Conservation (phyloP, 805 yeast genomes). For the Yarrowia hollandica region DNA sequence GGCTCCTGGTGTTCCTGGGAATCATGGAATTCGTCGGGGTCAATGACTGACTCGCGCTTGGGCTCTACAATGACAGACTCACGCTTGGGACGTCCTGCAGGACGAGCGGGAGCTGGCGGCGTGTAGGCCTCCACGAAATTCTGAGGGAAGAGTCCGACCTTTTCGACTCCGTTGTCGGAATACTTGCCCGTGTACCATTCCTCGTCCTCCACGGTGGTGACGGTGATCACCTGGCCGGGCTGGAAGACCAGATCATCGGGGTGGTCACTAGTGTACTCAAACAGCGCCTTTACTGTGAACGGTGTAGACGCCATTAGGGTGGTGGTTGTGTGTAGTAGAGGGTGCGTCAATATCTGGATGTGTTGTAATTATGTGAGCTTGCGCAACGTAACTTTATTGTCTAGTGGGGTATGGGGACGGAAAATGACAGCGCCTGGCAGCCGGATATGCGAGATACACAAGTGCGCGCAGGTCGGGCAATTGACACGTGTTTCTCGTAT, state of each 20-base stretch:
- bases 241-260: constrained; percentile 80
- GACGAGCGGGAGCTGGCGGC: constrained; percentile 27
- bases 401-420: constrained; percentile 8
- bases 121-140: constrained; percentile 60
- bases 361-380: constrained; percentile 24
- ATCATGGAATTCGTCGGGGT: constrained; percentile 21
- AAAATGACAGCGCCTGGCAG: too few species aligned
- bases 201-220: constrained; percentile 78
- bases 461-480: too few species aligned
- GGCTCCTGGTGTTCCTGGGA: constrained; percentile 2
- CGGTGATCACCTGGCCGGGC: constrained; percentile 69
- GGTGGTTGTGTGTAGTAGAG: constrained; percentile 1
- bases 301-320: constrained; percentile 44
- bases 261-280: constrained; percentile 66
- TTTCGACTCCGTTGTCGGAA: constrained; percentile 38
- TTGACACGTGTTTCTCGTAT: too few species aligned
- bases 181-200: constrained; percentile 86
- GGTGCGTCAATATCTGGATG: constrained; percentile 26
- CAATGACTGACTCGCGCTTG: constrained; percentile 6
- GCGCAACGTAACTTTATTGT: constrained; percentile 20
- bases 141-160: constrained; percentile 82
- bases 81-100: constrained; percentile 22
- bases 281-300: constrained; percentile 64
- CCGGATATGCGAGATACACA: too few species aligned
- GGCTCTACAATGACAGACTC: constrained; percentile 1